Evolutionary conservation across 2,329 filamentous ascomycete species (phyloP).

Genomic region (Metarhizium robertsii): DNA sequence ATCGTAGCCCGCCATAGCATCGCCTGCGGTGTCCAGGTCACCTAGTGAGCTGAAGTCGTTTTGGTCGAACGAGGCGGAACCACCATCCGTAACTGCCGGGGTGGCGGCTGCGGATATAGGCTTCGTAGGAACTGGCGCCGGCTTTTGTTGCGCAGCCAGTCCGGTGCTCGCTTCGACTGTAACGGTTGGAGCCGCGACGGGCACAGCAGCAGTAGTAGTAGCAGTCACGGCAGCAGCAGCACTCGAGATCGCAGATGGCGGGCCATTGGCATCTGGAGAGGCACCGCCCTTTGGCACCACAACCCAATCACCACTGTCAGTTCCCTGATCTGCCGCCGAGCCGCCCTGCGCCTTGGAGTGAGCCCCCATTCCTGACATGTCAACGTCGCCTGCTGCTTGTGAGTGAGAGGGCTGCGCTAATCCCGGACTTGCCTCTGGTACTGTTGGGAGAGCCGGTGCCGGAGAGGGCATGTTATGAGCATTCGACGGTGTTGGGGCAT

Average conservation of each 20-base stretch:
- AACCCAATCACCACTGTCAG: conserved; percentile 60
- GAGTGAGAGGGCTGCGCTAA: not conserved
- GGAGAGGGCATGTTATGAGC: conserved; percentile 36
- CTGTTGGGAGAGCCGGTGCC: conserved; percentile 8
- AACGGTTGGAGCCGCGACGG: not conserved
- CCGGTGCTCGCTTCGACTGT: not conserved
- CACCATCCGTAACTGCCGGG: conserved; percentile 31
- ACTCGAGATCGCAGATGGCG: conserved; percentile 1
- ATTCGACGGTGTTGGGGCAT: conserved; percentile 46
- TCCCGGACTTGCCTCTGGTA: conserved; percentile 10
- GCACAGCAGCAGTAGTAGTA: not conserved
- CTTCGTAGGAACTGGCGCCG: conserved; percentile 20
- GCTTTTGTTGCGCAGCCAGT: conserved; percentile 11
- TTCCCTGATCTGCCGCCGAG: conserved; percentile 39
- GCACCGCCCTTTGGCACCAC: conserved; percentile 57
- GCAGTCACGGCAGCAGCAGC: not conserved
- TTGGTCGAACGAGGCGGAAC: conserved; percentile 38
- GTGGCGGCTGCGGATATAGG: conserved; percentile 34
- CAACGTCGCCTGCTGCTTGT: conserved; percentile 22
- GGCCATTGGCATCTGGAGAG: conserved; percentile 26
- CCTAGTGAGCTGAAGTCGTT: conserved; percentile 56
- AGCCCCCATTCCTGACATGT: conserved; percentile 45
- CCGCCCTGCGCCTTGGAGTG: conserved; percentile 22
- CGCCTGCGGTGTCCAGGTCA: conserved; percentile 61
- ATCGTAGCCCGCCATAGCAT: conserved; percentile 60